Conservation (phyloP, 371 early-diverging fungal species). For the Apophysomyces trapeziformis region DNA sequence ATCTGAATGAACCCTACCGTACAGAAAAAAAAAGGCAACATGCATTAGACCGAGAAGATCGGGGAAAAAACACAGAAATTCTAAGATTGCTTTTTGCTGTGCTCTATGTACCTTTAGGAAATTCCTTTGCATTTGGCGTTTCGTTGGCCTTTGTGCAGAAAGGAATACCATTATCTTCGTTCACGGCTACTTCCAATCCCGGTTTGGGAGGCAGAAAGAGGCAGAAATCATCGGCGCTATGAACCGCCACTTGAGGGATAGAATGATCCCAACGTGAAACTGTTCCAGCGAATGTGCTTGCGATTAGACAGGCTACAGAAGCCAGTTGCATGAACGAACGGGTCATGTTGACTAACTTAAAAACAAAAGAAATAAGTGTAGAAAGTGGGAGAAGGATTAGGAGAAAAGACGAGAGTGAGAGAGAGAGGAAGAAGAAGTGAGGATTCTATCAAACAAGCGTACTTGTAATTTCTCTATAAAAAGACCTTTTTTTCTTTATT, state of each 20-base stretch:
- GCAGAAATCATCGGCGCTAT: slow-evolving; percentile 50
- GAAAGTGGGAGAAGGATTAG: neutral
- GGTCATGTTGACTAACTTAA: neutral
- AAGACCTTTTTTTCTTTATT: neutral
- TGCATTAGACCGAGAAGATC: too few species aligned
- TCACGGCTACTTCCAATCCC: slow-evolving; percentile 55
- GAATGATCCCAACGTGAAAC: too few species aligned
- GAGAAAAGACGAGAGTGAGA: neutral
- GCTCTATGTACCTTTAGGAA: slow-evolving; percentile 44
- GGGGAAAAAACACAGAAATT: too few species aligned
- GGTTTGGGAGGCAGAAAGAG: slow-evolving; percentile 64
- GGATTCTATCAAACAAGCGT: too few species aligned
- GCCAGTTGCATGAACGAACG: neutral
- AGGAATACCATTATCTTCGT: slow-evolving; percentile 58
- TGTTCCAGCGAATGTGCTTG: neutral
- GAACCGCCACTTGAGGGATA: slow-evolving; percentile 23
- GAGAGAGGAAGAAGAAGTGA: too few species aligned
- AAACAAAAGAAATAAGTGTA: neutral
- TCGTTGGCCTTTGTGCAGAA: slow-evolving; percentile 51
- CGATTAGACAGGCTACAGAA: neutral
- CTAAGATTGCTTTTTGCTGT: too few species aligned
- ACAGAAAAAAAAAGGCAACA: slow-evolving; percentile 2
- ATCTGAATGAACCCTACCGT: slow-evolving; percentile 54
- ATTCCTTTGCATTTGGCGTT: slow-evolving; percentile 49
- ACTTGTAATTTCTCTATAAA: neutral